Evolutionary conservation across 305 asterid genomes (phyloP).

Genomic region (Andrographis paniculata): DNA sequence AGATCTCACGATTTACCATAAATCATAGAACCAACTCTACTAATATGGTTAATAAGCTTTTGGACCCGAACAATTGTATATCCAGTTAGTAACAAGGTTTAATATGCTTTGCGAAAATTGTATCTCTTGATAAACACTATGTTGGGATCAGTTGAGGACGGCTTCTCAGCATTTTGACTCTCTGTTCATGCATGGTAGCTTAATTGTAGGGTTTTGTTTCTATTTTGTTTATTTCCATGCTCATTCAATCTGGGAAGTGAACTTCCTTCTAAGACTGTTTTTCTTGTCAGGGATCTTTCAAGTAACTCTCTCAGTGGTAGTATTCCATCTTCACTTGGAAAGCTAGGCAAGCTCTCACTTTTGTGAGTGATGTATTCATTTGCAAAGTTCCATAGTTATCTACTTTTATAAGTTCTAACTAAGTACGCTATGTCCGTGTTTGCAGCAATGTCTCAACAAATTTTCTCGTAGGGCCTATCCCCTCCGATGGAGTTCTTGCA

Average conservation of each 20-base stretch:
- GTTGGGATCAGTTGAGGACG: slow-evolving; percentile 4
- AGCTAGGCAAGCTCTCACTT: slow-evolving; percentile 54
- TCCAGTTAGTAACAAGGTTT: slow-evolving; percentile 3
- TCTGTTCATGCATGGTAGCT: slow-evolving; percentile 5
- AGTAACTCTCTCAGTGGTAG: slow-evolving; percentile 95
- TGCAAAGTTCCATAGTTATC: slow-evolving; percentile 7
- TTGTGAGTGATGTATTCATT: slow-evolving; percentile 54
- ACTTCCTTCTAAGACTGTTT: slow-evolving; percentile 2
- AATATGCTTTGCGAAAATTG: not conserved
- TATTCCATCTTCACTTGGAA: slow-evolving; percentile 90
- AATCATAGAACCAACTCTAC: slow-evolving; percentile 1
- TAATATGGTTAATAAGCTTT: not conserved
- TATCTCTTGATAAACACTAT: not conserved
- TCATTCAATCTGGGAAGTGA: slow-evolving; percentile 4
- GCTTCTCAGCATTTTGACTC: slow-evolving; percentile 10
- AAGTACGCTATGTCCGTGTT: slow-evolving; percentile 22
- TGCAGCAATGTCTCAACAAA: slow-evolving; percentile 89
- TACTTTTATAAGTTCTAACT: slow-evolving; percentile 9
- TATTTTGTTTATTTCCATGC: no score
- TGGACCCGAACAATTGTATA: not conserved
- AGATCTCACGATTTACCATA: slow-evolving; percentile 1
- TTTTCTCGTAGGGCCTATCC: slow-evolving; percentile 84
- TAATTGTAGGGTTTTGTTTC: no score
- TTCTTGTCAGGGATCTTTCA: slow-evolving; percentile 73
- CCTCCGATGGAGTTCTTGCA: slow-evolving; percentile 75